phyloP scores from a whole-genome alignment of 345 rosid genomes.

The Dipteronia dyeriana region DNA sequence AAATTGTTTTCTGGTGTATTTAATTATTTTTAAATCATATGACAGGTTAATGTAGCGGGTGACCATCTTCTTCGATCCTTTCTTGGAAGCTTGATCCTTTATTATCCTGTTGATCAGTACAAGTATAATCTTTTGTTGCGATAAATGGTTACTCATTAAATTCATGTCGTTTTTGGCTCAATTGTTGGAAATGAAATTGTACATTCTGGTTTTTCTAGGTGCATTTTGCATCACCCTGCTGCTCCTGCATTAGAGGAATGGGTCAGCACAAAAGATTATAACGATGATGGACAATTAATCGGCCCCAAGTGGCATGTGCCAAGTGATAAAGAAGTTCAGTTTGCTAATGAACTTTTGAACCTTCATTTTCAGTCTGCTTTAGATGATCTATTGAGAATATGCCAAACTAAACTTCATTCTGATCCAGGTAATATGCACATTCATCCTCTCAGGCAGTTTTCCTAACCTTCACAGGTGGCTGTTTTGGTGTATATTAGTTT shows the following conservation, averaged over 20 bases:
- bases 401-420: conserved; percentile 72
- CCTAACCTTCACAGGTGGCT: not conserved
- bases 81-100: conserved; percentile 83
- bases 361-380: conserved; percentile 88
- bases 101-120: conserved; percentile 90
- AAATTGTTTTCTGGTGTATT: not conserved
- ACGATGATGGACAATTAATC: conserved; percentile 43
- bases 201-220: conserved; percentile 50
- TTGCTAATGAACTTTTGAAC: conserved; percentile 90
- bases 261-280: conserved; percentile 86
- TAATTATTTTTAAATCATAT: conserved; percentile 20
- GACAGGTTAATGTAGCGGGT: conserved; percentile 93
- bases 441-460: conserved; percentile 4
- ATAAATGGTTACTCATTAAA: conserved; percentile 10
- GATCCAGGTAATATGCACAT: conserved; percentile 64
- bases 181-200: conserved; percentile 17
- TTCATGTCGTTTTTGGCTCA: conserved; percentile 3
- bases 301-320: conserved; percentile 93
- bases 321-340: conserved; percentile 76
- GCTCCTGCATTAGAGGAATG: conserved; percentile 83
- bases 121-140: conserved; percentile 47
- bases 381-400: conserved; percentile 81
- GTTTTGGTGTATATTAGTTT: not conserved
- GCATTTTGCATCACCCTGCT: conserved; percentile 72
- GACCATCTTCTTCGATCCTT: conserved; percentile 92